Evolutionary conservation across 164 flowering plant genomes (phyloP), one percentile per base, ranked within the genome.

Genomic region (Santalum album): DNA sequence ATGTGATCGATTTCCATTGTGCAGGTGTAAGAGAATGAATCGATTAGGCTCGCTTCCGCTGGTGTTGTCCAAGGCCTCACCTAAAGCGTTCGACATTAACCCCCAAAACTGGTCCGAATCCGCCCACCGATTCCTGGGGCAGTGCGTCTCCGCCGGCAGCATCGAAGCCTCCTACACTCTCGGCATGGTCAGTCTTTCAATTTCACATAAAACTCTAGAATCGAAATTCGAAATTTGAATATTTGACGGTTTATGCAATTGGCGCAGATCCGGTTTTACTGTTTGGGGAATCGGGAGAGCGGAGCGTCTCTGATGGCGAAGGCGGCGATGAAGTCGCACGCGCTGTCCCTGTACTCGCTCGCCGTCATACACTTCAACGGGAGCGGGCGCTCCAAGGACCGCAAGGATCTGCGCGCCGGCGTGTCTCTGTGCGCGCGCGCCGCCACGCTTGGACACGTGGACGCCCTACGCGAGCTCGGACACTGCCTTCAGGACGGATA

Each of bases 281-380:
- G 92, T 56, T 47, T 84, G n/a, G 66, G 68, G 48, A 77, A 59
- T 66, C 63, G 88, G 67, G 74, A 70, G 2, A 79, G 77, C 57
- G 97, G 95, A 3, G 82, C 82, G 1, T 79, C 92, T 11, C 68
- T 90, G 9, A 81, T 90, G 83, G 97, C 94, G 0, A 81, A 78
- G 54, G 97, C 97, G 0, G 97, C 95, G 14, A 84, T 82, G 14
- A 66, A 51, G 22, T 73, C 82, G 0, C 88, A 90, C 78, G 75
- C 92, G 48, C 69, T 73, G 55, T 75, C 92, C 2, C 73, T 90
- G 1, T 87, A 86, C 70, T 79, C 95, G 5, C 70, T 90, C 12
- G 85, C 97, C 16, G 84, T 90, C 38, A 80, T 90, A 40, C 97
- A 84, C 60, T 90, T 90, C 75, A 90, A 89, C 75, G 94, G 96